phyloP scores from a whole-genome alignment of 1,139 yeast species.

The Debaryomyces udenii region DNA sequence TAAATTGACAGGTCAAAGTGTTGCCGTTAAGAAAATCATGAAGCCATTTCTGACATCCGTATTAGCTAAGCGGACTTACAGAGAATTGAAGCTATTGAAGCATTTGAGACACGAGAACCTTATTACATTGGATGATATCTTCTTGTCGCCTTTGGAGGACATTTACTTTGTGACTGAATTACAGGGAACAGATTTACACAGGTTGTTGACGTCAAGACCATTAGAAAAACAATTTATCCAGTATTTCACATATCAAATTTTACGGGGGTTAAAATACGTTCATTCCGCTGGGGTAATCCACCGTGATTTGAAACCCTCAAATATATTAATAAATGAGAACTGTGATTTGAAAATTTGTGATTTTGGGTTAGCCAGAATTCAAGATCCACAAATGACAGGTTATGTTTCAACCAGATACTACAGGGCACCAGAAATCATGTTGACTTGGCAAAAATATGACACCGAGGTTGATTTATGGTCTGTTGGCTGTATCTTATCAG shows the following conservation, averaged over 20 bases:
- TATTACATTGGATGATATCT: constrained; percentile 91
- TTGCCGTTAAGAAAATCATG: constrained; percentile 97
- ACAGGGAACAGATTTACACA: constrained; percentile 94
- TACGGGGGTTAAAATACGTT: constrained; percentile 83
- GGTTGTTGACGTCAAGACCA: constrained; percentile 89
- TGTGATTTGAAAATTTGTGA: constrained; percentile 96
- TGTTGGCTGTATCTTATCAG: constrained; percentile 98
- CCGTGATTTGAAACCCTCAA: constrained; percentile 93
- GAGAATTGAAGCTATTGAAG: constrained; percentile 90
- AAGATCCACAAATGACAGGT: constrained; percentile 86
- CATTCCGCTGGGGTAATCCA: constrained; percentile 96
- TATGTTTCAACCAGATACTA: constrained; percentile 99
- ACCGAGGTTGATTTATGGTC: constrained; percentile 99
- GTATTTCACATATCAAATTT: constrained; percentile 90
- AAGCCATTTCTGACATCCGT: constrained; percentile 96
- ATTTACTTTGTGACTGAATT: constrained; percentile 95
- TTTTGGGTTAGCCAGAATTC: constrained; percentile 93
- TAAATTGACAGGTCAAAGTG: constrained; percentile 86
- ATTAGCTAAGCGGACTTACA: constrained; percentile 91
- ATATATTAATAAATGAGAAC: constrained; percentile 89
- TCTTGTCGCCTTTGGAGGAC: constrained; percentile 92
- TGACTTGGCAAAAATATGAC: constrained; percentile 98
- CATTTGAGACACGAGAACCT: constrained; percentile 94
- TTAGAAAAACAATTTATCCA: constrained; percentile 95
- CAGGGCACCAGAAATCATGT: constrained; percentile 98